Evolutionary conservation across 2,329 filamentous ascomycete genomes (phyloP).

Genomic region (Cladophialophora psammophila): DNA sequence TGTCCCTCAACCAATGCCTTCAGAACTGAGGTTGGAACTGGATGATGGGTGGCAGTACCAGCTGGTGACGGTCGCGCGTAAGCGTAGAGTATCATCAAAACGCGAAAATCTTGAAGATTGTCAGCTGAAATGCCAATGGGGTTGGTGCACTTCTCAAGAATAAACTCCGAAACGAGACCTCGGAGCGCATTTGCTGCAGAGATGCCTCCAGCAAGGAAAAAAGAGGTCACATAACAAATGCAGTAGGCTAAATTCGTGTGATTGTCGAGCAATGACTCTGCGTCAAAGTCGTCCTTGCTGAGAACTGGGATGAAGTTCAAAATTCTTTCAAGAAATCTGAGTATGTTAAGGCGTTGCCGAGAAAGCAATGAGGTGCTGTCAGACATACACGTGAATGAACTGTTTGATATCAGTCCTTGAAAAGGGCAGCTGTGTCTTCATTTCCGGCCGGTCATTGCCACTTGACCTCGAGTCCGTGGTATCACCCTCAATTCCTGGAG

Average conservation of each 20-base stretch:
- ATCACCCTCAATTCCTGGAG: neutral
- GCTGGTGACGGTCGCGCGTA: neutral
- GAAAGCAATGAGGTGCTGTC: neutral
- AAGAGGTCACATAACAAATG: conserved; percentile 6
- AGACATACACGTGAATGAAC: conserved; percentile 6
- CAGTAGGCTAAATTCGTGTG: neutral
- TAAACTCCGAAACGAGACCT: neutral
- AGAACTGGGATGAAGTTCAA: conserved; percentile 4
- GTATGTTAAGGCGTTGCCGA: neutral
- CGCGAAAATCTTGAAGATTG: neutral
- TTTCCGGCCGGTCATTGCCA: neutral
- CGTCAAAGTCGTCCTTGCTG: conserved; percentile 4
- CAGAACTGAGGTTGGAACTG: conserved; percentile 6
- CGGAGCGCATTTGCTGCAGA: neutral
- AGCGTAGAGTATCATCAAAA: conserved; percentile 4
- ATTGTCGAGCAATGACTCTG: neutral
- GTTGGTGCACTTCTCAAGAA: conserved; percentile 6
- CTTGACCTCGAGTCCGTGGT: neutral
- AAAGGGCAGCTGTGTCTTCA: neutral
- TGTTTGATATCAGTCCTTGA: conserved; percentile 3
- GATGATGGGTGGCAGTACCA: neutral
- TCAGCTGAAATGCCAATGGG: neutral
- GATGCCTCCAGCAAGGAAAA: conserved; percentile 1
- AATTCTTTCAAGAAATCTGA: conserved; percentile 3
- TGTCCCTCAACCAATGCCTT: conserved; percentile 10